Evolutionary conservation across 352 stramenopile species (phyloP), one percentile per base, ranked within the genome.

Genomic region (Thraustochytrium striatum): DNA sequence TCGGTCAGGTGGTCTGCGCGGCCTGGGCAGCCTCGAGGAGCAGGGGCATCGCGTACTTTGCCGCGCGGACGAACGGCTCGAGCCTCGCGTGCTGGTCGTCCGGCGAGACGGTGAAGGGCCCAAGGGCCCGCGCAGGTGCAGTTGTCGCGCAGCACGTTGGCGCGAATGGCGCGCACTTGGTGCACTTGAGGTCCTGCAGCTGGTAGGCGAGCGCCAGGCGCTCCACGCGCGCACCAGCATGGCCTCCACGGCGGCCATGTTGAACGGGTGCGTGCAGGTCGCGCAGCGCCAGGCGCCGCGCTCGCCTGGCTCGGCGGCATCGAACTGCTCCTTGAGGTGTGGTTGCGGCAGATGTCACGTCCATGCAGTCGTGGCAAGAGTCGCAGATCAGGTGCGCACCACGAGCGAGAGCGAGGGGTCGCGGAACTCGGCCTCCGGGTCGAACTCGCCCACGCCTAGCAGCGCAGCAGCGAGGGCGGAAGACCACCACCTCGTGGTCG

Each of bases 281-380:
- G 55, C 19, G 53, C 80, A 83, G 36, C 73, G 19, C 62, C 41
- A 69, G n/a, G 69, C 2, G 8, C 21, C 32, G 2, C 28, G 50
- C 38, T 32, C 35, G 1, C 35, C 28, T 32, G 28, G 21, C 25
- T 5, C 19, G 21, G 19, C 58, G 0, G 33, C 65, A 7, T 28
- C 36, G 2, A 75, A 11, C 25, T 73, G 35, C 33, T 21, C 41
- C 57, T 94, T 90, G 61, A 97, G 93, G 7, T 95, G 41, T 90
- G 88, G 82, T 98, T 92, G 30, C 93, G 90, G 84, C 94, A 99
- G 13, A 99, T 83, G 85, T 99, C 96, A 99, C 85, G 47, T 98
- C 92, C 30, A 90, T 86, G 72, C 91, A 97, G 69, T 96, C 86
- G 62, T 97, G 95, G 85, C 96, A 99, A 82, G 92, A 92, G 13